Percentiles rank a stretch among this genome's conserved stretches.
These are phyloP conservation scores for Diaporthe amygdali DNA, from an alignment of 2,329 filamentous ascomycete genomes.

Conservation along the genomic window DNA sequence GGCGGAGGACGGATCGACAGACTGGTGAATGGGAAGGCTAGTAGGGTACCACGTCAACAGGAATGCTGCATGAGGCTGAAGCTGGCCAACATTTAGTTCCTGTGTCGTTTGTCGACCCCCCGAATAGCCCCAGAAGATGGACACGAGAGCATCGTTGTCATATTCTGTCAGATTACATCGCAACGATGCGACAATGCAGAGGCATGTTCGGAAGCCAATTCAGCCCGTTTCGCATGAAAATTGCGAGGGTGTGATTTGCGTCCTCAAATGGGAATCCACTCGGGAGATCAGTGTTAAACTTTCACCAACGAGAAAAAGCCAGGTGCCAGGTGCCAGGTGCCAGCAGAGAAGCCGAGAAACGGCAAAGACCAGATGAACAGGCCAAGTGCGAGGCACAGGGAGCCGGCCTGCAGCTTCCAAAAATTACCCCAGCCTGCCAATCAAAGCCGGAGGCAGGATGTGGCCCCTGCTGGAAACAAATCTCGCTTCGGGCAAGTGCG, in stretches of 20 bases:
- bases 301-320: background rate
- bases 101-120: background rate
- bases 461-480: slow-evolving; percentile 11
- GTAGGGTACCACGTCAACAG: background rate
- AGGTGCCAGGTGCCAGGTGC: background rate
- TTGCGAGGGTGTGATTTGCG: slow-evolving; percentile 4
- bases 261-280: background rate
- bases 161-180: background rate
- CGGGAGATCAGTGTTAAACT: slow-evolving; percentile 10
- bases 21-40: background rate
- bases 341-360: background rate
- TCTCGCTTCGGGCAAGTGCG: slow-evolving; percentile 10
- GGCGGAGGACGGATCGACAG: background rate
- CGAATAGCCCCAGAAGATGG: background rate
- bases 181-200: background rate
- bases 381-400: background rate
- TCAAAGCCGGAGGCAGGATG: slow-evolving; percentile 11
- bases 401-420: slow-evolving; percentile 13
- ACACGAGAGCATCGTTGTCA: background rate
- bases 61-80: background rate
- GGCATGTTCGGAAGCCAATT: slow-evolving; percentile 1
- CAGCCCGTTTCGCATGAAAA: slow-evolving; percentile 2
- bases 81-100: background rate
- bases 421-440: slow-evolving; percentile 17
- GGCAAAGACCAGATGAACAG: slow-evolving; percentile 13